Evolutionary conservation across 2,329 filamentous ascomycete species (phyloP), one percentile per base, ranked within the genome.

Genomic region (Chaetomium strumarium): DNA sequence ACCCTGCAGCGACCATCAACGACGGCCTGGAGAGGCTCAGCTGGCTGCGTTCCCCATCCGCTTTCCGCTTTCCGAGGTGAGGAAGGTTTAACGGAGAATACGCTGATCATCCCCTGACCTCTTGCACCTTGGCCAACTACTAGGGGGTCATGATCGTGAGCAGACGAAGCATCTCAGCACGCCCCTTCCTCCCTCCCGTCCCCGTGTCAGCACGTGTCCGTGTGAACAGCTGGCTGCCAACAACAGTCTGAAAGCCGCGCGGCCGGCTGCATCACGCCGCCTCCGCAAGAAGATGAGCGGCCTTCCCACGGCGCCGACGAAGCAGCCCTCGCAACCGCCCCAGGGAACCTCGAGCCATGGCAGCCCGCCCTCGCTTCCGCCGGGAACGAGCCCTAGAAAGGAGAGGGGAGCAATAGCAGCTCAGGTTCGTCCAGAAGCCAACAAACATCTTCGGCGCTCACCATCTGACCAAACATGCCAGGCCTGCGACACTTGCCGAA

Each of bases 401-500:
- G 72, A 75, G 54, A 65, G 75, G 49, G 75, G 73, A 10, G 70
- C 72, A 12, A 77, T 79, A 47, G 76, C 76, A 41, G 72, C 73
- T 9, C 75, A 77, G 64, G 66, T 69, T 20, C 62, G 65, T 57
- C 20, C 34, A 16, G 7, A 37, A 9, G 34, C 34, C 3, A 20
- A 19, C n/a, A 42, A 34, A 2, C 29, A 16, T 38, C 33, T 19
- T 7, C 31, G 9, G 3, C 19, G 1, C 36, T 43, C 39, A 17
- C 13, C 20, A 3, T 37, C 50, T 51, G 33, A 48, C 36, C 33
- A 12, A 3, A n/a, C 17, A 8, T 31, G n/a, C 46, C 17, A 76
- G 70, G 79, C 80, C 17, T 83, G 80, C 67, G 78, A 83, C 60
- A 80, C 74, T 30, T 83, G 80, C 64, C 75, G 79, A 45, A 68